These are phyloP conservation scores for Chlorella ohadii DNA, from an alignment of 139 green algal genomes.

Conservation along the genomic window DNA sequence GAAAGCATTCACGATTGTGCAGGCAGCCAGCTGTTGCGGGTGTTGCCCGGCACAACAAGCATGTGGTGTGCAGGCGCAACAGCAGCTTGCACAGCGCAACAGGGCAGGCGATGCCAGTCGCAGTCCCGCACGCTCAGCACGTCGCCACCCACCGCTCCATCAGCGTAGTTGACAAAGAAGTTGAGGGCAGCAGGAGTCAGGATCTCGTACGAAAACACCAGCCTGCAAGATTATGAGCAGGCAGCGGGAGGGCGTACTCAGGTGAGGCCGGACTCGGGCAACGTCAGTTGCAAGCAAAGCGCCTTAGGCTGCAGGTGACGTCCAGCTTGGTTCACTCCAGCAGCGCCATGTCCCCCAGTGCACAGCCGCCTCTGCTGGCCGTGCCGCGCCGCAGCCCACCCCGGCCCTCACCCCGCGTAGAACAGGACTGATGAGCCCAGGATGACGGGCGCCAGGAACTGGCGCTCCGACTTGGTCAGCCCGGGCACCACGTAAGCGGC, in stretches of 20 bases:
- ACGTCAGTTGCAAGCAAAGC: too few relatives aligned
- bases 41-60: too few relatives aligned
- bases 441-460: slow-evolving; percentile 94
- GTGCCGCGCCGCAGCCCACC: not conserved
- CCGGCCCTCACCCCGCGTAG: slow-evolving; percentile 77
- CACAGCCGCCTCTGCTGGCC: not conserved
- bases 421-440: slow-evolving; percentile 97
- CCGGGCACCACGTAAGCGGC: slow-evolving; percentile 96
- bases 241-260: not conserved
- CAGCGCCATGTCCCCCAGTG: too few relatives aligned
- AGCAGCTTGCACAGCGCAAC: too few relatives aligned
- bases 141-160: slow-evolving; percentile 82
- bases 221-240: slow-evolving; percentile 41
- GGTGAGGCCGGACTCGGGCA: too few relatives aligned
- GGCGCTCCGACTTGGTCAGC: slow-evolving; percentile 88
- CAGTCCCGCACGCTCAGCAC: too few relatives aligned
- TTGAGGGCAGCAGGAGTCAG: slow-evolving; percentile 95
- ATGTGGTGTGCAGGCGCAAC: too few relatives aligned
- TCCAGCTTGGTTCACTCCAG: too few relatives aligned
- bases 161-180: slow-evolving; percentile 97
- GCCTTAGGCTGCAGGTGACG: too few relatives aligned
- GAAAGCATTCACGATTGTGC: too few relatives aligned
- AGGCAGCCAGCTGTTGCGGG: too few relatives aligned
- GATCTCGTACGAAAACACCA: slow-evolving; percentile 96
- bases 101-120: too few relatives aligned